Evolutionary conservation across 2,329 filamentous ascomycete genomes (phyloP).

Genomic region (Aciculosporium take): DNA sequence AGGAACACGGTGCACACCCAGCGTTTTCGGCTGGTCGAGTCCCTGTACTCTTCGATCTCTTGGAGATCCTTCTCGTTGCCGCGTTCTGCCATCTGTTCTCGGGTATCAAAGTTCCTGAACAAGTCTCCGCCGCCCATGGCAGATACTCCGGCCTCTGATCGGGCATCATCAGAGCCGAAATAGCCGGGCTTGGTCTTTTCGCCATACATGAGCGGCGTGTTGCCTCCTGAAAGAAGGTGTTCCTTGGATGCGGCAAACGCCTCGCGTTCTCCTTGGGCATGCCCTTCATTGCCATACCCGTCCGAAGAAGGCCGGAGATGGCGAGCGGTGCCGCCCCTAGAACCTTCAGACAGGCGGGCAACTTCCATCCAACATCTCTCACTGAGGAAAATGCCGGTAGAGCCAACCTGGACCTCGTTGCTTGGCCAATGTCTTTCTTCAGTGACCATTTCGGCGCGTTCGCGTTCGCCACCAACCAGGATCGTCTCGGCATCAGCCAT

Average conservation of each 20-base stretch:
- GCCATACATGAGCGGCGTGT: slow-evolving; percentile 47
- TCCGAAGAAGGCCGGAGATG: slow-evolving; percentile 37
- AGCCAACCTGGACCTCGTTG: slow-evolving; percentile 82
- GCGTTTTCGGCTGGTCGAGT: slow-evolving; percentile 69
- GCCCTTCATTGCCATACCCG: slow-evolving; percentile 47
- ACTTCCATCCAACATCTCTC: slow-evolving; percentile 93
- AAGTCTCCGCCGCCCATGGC: slow-evolving; percentile 86
- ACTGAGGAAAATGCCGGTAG: slow-evolving; percentile 88
- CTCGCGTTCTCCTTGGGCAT: slow-evolving; percentile 43
- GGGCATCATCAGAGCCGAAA: slow-evolving; percentile 70
- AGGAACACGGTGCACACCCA: slow-evolving; percentile 78
- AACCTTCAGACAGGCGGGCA: slow-evolving; percentile 54
- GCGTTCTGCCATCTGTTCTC: slow-evolving; percentile 88
- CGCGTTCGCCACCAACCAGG: slow-evolving; percentile 79
- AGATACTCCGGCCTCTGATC: slow-evolving; percentile 86
- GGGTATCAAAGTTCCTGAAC: slow-evolving; percentile 93
- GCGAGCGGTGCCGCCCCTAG: slow-evolving; percentile 34
- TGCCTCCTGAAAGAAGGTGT: slow-evolving; percentile 36
- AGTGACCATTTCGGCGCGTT: slow-evolving; percentile 82
- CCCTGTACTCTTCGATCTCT: slow-evolving; percentile 73
- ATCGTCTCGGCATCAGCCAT: slow-evolving; percentile 71
- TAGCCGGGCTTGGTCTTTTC: slow-evolving; percentile 70
- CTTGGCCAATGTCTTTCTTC: slow-evolving; percentile 85
- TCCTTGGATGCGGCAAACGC: slow-evolving; percentile 51
- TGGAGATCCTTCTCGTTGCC: slow-evolving; percentile 81